Percentiles rank a stretch among this genome's conserved stretches.
Evolutionary conservation across 2,329 filamentous ascomycete genomes (phyloP).

Genomic region (Penicillium brevicompactum): DNA sequence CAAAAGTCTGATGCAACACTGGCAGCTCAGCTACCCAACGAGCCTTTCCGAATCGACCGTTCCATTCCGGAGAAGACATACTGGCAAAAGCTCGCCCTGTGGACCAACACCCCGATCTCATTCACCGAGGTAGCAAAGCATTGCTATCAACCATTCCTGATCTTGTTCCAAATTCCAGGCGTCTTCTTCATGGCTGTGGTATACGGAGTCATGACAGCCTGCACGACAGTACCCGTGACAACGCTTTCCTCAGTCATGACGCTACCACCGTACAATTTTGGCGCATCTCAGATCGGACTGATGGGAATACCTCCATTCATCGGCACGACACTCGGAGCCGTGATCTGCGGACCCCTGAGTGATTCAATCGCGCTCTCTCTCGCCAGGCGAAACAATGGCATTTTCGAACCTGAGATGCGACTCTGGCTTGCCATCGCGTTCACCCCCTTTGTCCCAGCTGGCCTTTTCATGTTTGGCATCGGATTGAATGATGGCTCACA

Average conservation of each 20-base stretch:
- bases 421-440: slow-evolving; percentile 34
- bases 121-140: slow-evolving; percentile 24
- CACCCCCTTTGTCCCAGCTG: slow-evolving; percentile 35
- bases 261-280: slow-evolving; percentile 44
- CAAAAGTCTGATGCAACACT: background rate
- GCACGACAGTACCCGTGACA: slow-evolving; percentile 42
- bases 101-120: slow-evolving; percentile 20
- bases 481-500: slow-evolving; percentile 30
- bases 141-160: slow-evolving; percentile 31
- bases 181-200: slow-evolving; percentile 44
- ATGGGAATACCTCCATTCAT: slow-evolving; percentile 46
- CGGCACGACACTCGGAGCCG: slow-evolving; percentile 38
- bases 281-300: slow-evolving; percentile 40
- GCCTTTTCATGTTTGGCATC: slow-evolving; percentile 46
- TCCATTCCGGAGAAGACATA: slow-evolving; percentile 34
- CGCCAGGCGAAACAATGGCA: slow-evolving; percentile 40
- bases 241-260: slow-evolving; percentile 41
- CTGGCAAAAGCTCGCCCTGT: slow-evolving; percentile 43
- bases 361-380: slow-evolving; percentile 41
- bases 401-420: slow-evolving; percentile 50
- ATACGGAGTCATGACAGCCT: slow-evolving; percentile 43
- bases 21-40: background rate
- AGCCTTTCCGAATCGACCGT: slow-evolving; percentile 9
- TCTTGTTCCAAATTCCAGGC: slow-evolving; percentile 52
- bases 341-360: slow-evolving; percentile 37